Percentiles rank a stretch among this genome's conserved stretches.
phyloP scores from a whole-genome alignment of 2,329 filamentous ascomycete genomes.

The Cercospora sesami region DNA sequence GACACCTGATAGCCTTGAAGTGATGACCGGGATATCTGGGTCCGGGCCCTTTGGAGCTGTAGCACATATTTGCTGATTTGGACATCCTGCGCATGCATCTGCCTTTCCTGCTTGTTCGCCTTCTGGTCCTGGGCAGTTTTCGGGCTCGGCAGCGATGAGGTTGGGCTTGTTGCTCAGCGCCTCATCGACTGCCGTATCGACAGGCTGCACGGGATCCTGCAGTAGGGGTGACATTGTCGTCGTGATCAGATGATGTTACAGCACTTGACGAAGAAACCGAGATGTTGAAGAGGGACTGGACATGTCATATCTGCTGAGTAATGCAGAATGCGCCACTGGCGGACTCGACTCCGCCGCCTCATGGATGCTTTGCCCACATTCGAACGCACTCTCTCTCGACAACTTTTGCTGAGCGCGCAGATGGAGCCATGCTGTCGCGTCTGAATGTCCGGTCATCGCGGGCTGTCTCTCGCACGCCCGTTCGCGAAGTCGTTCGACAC shows the following conservation, averaged over 20 bases:
- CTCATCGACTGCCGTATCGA: slow-evolving; percentile 66
- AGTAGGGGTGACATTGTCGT: slow-evolving; percentile 73
- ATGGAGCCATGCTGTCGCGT: neutral
- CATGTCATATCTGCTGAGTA: slow-evolving; percentile 17
- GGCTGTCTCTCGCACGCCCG: neutral
- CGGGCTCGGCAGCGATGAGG: slow-evolving; percentile 72
- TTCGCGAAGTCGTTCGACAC: neutral
- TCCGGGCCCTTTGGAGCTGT: slow-evolving; percentile 93
- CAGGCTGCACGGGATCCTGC: slow-evolving; percentile 62
- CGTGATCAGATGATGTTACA: neutral
- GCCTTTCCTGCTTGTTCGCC: slow-evolving; percentile 65
- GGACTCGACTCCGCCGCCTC: neutral
- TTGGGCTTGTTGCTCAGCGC: slow-evolving; percentile 74
- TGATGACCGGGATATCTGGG: slow-evolving; percentile 87
- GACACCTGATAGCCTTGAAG: slow-evolving; percentile 75
- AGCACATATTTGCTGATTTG: slow-evolving; percentile 93
- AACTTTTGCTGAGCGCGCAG: neutral
- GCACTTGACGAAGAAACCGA: neutral
- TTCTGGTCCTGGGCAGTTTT: slow-evolving; percentile 77
- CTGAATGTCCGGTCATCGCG: neutral
- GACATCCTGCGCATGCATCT: slow-evolving; percentile 90
- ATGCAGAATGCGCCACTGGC: slow-evolving; percentile 10
- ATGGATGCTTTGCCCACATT: neutral
- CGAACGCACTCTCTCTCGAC: neutral
- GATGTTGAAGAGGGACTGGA: neutral